phyloP scores from a whole-genome alignment of 2,329 filamentous ascomycete genomes.

The Colletotrichum sp. region DNA sequence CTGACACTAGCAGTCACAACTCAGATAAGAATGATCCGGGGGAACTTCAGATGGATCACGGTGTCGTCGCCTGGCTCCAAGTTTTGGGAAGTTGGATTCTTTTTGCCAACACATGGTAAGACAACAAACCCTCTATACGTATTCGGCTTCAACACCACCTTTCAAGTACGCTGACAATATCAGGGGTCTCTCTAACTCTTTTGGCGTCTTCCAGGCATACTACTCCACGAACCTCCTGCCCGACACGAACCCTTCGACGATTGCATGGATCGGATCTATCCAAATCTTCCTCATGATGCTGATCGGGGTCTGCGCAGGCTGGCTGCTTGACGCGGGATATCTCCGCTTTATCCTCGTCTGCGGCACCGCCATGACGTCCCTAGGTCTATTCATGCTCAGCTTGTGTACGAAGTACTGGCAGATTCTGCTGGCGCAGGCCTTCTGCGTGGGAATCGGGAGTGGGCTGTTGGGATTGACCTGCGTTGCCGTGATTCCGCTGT shows the following conservation, averaged over 20 bases:
- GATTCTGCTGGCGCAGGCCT: conserved; percentile 47
- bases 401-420: conserved; percentile 48
- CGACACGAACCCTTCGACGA: conserved; percentile 20
- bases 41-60: conserved; percentile 27
- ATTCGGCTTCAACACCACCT: neutral
- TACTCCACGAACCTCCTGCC: conserved; percentile 40
- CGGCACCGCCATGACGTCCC: conserved; percentile 46
- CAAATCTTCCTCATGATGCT: conserved; percentile 51
- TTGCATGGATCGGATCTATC: conserved; percentile 52
- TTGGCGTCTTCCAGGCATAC: conserved; percentile 60
- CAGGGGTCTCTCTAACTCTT: conserved; percentile 48
- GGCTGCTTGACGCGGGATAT: conserved; percentile 52
- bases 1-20: neutral
- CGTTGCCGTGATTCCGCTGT: conserved; percentile 35
- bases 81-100: conserved; percentile 51
- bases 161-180: neutral
- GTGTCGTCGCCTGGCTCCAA: conserved; percentile 50
- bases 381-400: conserved; percentile 51
- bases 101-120: conserved; percentile 50
- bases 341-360: conserved; percentile 42
- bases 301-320: conserved; percentile 47
- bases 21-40: neutral
- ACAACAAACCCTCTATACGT: neutral
- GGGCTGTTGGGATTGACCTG: conserved; percentile 45
- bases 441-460: conserved; percentile 49